These are phyloP conservation scores for Entomortierella chlamydospora DNA, from an alignment of 192 early-diverging fungal genomes.

Conservation along the genomic window DNA sequence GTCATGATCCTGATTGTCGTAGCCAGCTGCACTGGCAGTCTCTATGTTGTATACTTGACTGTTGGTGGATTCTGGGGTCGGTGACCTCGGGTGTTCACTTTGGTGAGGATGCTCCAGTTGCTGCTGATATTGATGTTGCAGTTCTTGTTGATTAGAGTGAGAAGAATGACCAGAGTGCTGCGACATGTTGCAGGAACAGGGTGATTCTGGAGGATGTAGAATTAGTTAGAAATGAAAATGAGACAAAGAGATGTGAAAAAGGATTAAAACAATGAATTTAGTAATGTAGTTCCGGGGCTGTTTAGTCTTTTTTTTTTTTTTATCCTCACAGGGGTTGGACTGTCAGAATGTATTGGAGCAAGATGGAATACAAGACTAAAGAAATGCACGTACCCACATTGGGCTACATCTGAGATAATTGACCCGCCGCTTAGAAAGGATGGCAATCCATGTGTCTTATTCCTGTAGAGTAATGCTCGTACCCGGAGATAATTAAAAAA, in stretches of 20 bases:
- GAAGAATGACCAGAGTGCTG: background rate
- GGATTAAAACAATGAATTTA: background rate
- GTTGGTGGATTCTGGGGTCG: conserved; percentile 3
- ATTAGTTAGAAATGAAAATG: background rate
- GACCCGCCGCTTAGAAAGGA: no score
- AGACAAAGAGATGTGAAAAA: background rate
- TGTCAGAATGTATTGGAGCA: no score
- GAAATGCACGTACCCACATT: no score
- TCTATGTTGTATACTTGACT: conserved; percentile 6
- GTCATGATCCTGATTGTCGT: background rate
- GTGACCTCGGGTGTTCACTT: background rate
- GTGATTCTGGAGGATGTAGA: background rate
- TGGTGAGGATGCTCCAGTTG: background rate
- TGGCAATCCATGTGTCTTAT: no score
- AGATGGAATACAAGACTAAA: no score
- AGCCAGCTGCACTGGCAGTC: background rate
- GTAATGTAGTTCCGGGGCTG: no score
- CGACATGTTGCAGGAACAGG: background rate
- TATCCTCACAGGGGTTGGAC: no score
- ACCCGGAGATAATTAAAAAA: no score
- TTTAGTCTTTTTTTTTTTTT: no score
- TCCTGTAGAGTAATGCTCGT: no score
- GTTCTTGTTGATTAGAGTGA: background rate
- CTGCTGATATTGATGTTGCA: conserved; percentile 8
- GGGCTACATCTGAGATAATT: no score